Base-by-base conservation (phyloP, 192 early-diverging fungal genomes). In the Ambispora gerdemannii region DNA sequence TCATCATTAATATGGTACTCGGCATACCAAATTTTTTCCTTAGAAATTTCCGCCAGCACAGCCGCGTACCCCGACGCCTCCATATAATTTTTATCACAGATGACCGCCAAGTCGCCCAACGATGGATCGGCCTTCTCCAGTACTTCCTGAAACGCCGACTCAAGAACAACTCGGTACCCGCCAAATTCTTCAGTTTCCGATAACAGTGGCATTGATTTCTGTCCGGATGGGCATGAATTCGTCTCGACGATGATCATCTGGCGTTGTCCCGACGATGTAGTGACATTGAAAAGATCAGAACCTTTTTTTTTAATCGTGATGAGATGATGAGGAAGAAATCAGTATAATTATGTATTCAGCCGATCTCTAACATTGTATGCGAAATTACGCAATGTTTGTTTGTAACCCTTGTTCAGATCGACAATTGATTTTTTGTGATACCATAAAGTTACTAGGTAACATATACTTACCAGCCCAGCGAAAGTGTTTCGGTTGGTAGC, bases 201-300 rank as follows among this genome's bases (percentile, higher is more conserved):
- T 13, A 95, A 72, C 2, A 92, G 76, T 10, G 92, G 92, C 92
- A 94, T 94, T 4, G 92, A 94, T 73, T 94, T 94, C 78, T 90
- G 92, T 28, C 93, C 93, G 22, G 90, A 92, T 3, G 93, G 93
- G 67, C 93, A 94, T 50, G 91, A 93, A 76, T 95, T 95, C 43
- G 93, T 95, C 73, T 95, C 93, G 28, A 95, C 88, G 47, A 95
- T 86, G 77, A 95, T 92, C 93, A 95, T 95, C 77, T 95, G 93
- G 34, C 91, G 86, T 68, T 91, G 90, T 10, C 93, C 93, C 50
- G 77, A 82, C 6, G 88, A 81, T 19, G 92, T 95, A 1, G 91
- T 93, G 35, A 93, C 88, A 80, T 92, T 92, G 80, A 95, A 93
- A 36, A 95, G 78, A 81, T 95, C 93, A 2, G 89, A 92, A 30